Conservation (phyloP, 768 basidiomycete species). For the Serpula lacrymans region DNA sequence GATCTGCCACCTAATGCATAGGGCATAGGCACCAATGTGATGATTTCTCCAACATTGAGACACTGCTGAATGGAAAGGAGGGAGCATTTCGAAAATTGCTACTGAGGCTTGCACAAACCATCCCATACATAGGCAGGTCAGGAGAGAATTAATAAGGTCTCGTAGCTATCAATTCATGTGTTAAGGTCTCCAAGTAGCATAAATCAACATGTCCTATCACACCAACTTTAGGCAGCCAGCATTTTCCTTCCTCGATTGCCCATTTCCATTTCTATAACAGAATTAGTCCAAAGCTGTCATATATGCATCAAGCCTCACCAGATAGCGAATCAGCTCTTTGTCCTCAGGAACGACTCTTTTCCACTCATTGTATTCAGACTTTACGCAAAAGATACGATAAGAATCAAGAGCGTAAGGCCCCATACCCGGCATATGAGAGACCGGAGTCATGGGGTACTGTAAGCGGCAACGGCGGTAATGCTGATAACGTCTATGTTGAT, state of each 20-base stretch:
- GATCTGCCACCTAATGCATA: no score
- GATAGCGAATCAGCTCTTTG: constrained; percentile 65
- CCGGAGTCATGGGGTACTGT: constrained; percentile 44
- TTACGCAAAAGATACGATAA: constrained; percentile 63
- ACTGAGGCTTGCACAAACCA: no score
- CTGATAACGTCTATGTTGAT: no score
- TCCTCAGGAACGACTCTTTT: constrained; percentile 58
- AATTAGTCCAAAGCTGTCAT: background rate
- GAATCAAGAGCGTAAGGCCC: constrained; percentile 75
- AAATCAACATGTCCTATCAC: constrained; percentile 34
- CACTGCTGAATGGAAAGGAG: no score
- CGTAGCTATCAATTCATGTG: constrained; percentile 38
- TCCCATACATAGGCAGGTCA: no score
- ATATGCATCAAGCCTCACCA: constrained; percentile 42
- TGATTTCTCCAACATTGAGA: no score
- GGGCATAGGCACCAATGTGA: no score
- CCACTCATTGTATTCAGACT: constrained; percentile 43
- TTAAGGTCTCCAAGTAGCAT: constrained; percentile 36
- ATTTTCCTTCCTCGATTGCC: constrained; percentile 51
- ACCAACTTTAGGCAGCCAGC: constrained; percentile 49
- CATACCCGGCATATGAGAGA: constrained; percentile 60
- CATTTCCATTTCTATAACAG: constrained; percentile 64
- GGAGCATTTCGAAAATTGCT: no score
- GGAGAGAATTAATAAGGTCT: no score
- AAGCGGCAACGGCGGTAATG: no score